phyloP scores from a whole-genome alignment of 768 basidiomycete species.

The Phaeolepiota aurea region DNA sequence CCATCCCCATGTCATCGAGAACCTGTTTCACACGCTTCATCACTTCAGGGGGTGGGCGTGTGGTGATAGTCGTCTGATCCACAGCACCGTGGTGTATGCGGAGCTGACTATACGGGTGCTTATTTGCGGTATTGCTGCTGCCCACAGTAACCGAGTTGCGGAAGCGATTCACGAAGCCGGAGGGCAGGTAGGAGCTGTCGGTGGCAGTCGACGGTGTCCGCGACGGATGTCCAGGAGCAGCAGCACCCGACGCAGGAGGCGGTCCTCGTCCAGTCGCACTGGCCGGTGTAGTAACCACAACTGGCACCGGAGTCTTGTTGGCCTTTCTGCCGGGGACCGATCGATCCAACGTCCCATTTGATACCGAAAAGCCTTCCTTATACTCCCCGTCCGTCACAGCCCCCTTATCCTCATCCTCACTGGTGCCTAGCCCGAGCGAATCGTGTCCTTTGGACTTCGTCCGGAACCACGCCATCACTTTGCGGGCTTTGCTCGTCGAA shows the following conservation, averaged over 20 bases:
- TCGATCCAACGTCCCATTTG: constrained; percentile 24
- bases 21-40: constrained; percentile 79
- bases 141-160: constrained; percentile 42
- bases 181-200: constrained; percentile 30
- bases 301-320: constrained; percentile 19
- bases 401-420: constrained; percentile 12
- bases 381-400: constrained; percentile 14
- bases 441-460: constrained; percentile 51
- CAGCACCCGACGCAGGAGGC: constrained; percentile 11
- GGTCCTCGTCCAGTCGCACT: constrained; percentile 9
- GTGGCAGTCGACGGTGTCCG: constrained; percentile 36
- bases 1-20: constrained; percentile 84
- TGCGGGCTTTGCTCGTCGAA: constrained; percentile 82
- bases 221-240: constrained; percentile 26
- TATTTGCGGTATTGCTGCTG: constrained; percentile 20
- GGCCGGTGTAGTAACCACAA: constrained; percentile 30
- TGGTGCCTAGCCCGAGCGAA: constrained; percentile 20
- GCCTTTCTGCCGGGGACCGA: constrained; percentile 9
- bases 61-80: constrained; percentile 85
- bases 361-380: constrained; percentile 19
- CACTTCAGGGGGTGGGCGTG: constrained; percentile 75
- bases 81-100: constrained; percentile 90
- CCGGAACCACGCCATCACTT: constrained; percentile 99
- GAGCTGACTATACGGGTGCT: constrained; percentile 32
- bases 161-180: constrained; percentile 38